Percentiles rank a stretch among this genome's conserved stretches.
These are phyloP conservation scores for Talaromyces borbonicus DNA, from an alignment of 495 filamentous ascomycete genomes.

Conservation along the genomic window DNA sequence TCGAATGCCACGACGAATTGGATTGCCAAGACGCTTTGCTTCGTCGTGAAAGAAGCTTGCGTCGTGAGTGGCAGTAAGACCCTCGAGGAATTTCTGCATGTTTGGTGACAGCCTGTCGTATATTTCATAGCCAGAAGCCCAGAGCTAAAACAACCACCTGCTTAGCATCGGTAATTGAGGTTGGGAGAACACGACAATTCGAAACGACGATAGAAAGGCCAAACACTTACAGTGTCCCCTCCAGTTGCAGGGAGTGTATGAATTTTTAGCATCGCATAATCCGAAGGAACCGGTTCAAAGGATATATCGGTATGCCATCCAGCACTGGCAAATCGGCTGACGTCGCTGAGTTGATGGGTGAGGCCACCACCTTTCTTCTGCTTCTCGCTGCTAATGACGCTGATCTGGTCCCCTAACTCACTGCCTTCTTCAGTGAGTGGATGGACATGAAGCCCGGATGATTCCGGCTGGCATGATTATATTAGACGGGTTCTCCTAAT, in stretches of 20 bases:
- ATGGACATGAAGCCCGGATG: slow-evolving; percentile 56
- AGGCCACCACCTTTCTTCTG: slow-evolving; percentile 27
- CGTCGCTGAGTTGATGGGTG: slow-evolving; percentile 26
- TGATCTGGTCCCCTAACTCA: slow-evolving; percentile 28
- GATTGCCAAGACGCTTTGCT: slow-evolving; percentile 16
- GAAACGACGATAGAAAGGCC: too few species aligned
- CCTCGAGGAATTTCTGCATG: slow-evolving; percentile 57
- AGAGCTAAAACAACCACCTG: too few species aligned
- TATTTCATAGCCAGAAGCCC: slow-evolving; percentile 71
- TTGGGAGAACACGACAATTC: too few species aligned
- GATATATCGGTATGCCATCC: slow-evolving; percentile 66
- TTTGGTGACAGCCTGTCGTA: slow-evolving; percentile 64
- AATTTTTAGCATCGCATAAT: slow-evolving; percentile 55
- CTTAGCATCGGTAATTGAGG: slow-evolving; percentile 37
- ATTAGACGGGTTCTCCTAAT: slow-evolving; percentile 33
- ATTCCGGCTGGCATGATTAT: slow-evolving; percentile 36
- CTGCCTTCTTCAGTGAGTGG: slow-evolving; percentile 40
- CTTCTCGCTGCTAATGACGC: slow-evolving; percentile 29
- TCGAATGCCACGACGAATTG: slow-evolving; percentile 16
- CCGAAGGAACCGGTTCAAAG: slow-evolving; percentile 59
- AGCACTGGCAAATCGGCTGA: slow-evolving; percentile 23
- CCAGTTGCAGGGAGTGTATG: slow-evolving; percentile 57
- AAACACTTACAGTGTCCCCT: slow-evolving; percentile 44
- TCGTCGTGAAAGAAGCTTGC: slow-evolving; percentile 41
- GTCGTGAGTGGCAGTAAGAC: slow-evolving; percentile 55